Evolutionary conservation across 306 rosid species (phyloP).

Genomic region (Dryas drummondii): DNA sequence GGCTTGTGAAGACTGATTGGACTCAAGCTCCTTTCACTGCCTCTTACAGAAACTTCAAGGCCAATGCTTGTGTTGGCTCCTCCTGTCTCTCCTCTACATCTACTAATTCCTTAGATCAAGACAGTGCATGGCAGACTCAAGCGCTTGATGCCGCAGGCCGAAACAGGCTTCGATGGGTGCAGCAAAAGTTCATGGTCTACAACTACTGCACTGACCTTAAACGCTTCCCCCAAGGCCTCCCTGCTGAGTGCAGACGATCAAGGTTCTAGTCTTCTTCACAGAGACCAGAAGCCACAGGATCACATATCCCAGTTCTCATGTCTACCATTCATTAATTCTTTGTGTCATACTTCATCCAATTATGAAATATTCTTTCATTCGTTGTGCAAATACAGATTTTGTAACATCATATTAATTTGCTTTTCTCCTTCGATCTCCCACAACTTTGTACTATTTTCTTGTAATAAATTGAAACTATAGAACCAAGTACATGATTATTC

Average conservation of each 20-base stretch:
- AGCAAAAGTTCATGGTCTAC: constrained; percentile 46
- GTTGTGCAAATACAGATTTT: neutral
- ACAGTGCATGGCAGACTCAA: constrained; percentile 24
- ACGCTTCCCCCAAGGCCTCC: constrained; percentile 46
- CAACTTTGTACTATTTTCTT: no score
- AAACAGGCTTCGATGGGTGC: constrained; percentile 44
- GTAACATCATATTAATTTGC: neutral
- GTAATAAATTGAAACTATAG: no score
- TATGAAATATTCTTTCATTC: constrained; percentile 1
- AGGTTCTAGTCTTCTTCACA: neutral
- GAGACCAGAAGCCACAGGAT: neutral
- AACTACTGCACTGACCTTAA: constrained; percentile 41
- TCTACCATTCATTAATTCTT: neutral
- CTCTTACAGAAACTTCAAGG: constrained; percentile 40
- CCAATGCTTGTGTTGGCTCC: constrained; percentile 32
- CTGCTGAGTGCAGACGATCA: constrained; percentile 37
- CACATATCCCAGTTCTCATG: neutral
- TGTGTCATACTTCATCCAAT: neutral
- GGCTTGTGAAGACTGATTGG: constrained; percentile 49
- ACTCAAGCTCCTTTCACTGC: constrained; percentile 47
- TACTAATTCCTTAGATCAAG: neutral
- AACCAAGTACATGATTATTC: no score
- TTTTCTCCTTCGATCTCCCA: no score
- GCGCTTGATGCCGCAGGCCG: constrained; percentile 36
- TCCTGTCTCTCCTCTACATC: constrained; percentile 22